These are phyloP conservation scores for Protomyces gravidus DNA, from an alignment of 1,139 yeast genomes.

Conservation along the genomic window DNA sequence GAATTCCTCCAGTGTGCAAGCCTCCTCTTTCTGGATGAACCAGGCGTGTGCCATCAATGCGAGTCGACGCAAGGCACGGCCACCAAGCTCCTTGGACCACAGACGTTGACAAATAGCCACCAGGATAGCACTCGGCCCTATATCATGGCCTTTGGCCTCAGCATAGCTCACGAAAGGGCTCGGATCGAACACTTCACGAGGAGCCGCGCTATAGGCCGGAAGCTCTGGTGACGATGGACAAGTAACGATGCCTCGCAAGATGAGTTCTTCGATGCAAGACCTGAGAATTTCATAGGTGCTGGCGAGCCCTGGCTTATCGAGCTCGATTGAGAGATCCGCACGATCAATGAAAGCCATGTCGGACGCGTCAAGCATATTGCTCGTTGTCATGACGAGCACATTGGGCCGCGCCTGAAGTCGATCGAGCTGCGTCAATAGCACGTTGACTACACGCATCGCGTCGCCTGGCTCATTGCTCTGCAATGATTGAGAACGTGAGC, in stretches of 20 bases:
- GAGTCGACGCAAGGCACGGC: background rate
- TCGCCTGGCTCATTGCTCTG: slow-evolving; percentile 34
- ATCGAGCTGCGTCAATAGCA: slow-evolving; percentile 34
- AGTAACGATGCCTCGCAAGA: background rate
- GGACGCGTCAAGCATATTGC: slow-evolving; percentile 34
- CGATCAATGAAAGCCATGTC: slow-evolving; percentile 35
- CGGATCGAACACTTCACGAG: background rate
- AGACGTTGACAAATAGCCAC: background rate
- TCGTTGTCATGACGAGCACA: slow-evolving; percentile 33
- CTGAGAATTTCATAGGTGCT: slow-evolving; percentile 24
- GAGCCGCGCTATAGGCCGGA: background rate
- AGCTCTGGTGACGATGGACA: background rate
- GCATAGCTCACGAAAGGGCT: background rate
- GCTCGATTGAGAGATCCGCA: slow-evolving; percentile 32
- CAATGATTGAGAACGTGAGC: slow-evolving; percentile 32
- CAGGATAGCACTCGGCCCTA: background rate
- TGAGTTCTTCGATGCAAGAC: slow-evolving; percentile 5
- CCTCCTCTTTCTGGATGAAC: background rate
- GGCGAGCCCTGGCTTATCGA: slow-evolving; percentile 33
- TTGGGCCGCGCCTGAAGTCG: slow-evolving; percentile 31
- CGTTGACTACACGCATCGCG: slow-evolving; percentile 34
- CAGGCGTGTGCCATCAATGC: background rate
- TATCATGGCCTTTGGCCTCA: background rate
- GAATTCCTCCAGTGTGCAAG: background rate
- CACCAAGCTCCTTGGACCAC: background rate